Evolutionary conservation across 345 rosid species (phyloP), one percentile per base, ranked within the genome.

Genomic region (Eucalyptus marginata): DNA sequence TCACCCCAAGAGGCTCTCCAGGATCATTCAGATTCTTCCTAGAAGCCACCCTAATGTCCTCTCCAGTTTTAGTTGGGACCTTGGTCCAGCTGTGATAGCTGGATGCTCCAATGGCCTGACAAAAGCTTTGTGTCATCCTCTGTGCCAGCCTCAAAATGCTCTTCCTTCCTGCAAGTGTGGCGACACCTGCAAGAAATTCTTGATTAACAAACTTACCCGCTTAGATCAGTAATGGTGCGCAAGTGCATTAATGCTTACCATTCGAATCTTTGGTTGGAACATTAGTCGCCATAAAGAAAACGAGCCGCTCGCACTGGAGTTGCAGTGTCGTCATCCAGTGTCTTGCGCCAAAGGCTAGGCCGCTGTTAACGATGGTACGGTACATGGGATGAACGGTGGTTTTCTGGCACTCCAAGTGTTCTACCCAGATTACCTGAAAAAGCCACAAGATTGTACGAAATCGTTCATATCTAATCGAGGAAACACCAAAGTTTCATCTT

Each of bases 251-350:
- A 40, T 76, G 47, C 52, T 87, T 88, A 98, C 99, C 99, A 33
- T 92, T 94, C 86, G 99, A 97, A 92, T 98, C 99, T 91, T 98
- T 98, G 66, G 99, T 96, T 24, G 99, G 99, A 89, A 98, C 99
- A 90, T 98, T 97, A 88, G 99, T 98, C 51, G 99, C 99, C 99
- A 98, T 96, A 95, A 94, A 97, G 95, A 98, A 98, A 29, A 97
- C 99, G 14, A 95, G 96, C 89, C 97, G 94, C 88, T 98, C 99
- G 46, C 99, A 98, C 76, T 97, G 99, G 86, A 93, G 96, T 93
- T 95, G 97, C 91, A 98, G 89, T 6, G 99, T 95, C 86, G 97
- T 93, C 76, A 96, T 92, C 99, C 99, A 97, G 90, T 95, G 99
- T 89, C 95, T 93, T 46, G 99, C 99, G 25, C 99, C 99, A 66